A percentile compares a stretch with the other conserved stretches of the same genome.
Evolutionary conservation across 1,139 yeast genomes (phyloP).

Genomic region (Hyphopichia khmerensis): DNA sequence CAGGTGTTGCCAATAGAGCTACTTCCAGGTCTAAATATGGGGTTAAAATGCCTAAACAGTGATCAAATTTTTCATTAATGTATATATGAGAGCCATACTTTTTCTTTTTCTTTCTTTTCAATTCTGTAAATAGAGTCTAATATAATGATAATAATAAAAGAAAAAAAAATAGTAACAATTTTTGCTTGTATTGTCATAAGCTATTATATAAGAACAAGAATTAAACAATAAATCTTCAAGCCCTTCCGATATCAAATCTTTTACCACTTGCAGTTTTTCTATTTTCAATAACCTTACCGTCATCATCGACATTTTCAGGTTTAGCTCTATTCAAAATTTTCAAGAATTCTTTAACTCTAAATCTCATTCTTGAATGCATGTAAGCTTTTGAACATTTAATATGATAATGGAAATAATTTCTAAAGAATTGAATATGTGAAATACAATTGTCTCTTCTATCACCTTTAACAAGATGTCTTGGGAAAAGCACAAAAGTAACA

Average conservation of each 20-base stretch:
- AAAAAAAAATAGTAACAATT: too few species aligned
- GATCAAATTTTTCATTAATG: slow-evolving; percentile 5
- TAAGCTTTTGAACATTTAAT: slow-evolving; percentile 97
- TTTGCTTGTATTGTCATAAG: too few species aligned
- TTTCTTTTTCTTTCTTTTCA: not conserved
- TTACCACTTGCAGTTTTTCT: slow-evolving; percentile 86
- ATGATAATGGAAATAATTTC: slow-evolving; percentile 97
- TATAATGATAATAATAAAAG: not conserved
- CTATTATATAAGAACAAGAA: not conserved
- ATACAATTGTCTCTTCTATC: slow-evolving; percentile 82
- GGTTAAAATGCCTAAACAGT: slow-evolving; percentile 71
- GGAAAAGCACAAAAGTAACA: slow-evolving; percentile 72
- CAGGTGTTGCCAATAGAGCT: slow-evolving; percentile 91
- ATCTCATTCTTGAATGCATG: slow-evolving; percentile 98
- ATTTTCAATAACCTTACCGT: slow-evolving; percentile 53
- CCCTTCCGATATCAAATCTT: slow-evolving; percentile 50
- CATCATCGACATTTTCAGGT: slow-evolving; percentile 84
- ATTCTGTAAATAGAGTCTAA: not conserved
- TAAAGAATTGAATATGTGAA: slow-evolving; percentile 84
- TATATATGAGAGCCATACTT: not conserved
- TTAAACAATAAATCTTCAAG: slow-evolving; percentile 1
- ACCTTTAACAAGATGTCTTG: slow-evolving; percentile 68
- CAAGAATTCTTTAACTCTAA: slow-evolving; percentile 86
- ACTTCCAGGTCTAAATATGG: slow-evolving; percentile 93
- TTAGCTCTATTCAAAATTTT: slow-evolving; percentile 96